Percentiles rank a stretch among this genome's conserved stretches.
Evolutionary conservation across 2,329 filamentous ascomycete genomes (phyloP).

Genomic region (Zopfia rhizophila): DNA sequence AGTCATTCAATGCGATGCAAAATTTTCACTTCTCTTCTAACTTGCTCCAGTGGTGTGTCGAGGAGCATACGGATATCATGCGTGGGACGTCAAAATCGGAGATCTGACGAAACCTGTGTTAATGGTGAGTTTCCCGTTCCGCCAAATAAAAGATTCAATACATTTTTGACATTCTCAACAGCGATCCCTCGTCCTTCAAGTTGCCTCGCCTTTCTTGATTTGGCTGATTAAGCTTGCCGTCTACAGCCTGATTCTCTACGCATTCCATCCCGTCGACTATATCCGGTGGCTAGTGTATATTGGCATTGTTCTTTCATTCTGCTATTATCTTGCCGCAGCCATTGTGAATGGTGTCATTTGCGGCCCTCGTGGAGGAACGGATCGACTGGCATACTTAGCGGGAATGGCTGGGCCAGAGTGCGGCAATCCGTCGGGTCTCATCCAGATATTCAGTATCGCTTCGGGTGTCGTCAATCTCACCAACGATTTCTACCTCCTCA

Average conservation of each 20-base stretch:
- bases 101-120: conserved; percentile 9
- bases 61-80: conserved; percentile 10
- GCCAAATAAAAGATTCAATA: background rate
- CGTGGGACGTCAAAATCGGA: conserved; percentile 10
- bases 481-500: conserved; percentile 13
- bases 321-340: background rate
- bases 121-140: conserved; percentile 1
- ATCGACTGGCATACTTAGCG: conserved; percentile 6
- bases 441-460: background rate
- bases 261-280: conserved; percentile 7
- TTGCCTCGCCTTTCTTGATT: background rate
- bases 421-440: background rate
- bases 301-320: conserved; percentile 1
- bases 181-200: conserved; percentile 2
- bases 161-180: conserved; percentile 1
- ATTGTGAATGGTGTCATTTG: conserved; percentile 7
- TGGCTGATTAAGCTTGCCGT: conserved; percentile 12
- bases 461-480: conserved; percentile 8
- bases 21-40: background rate
- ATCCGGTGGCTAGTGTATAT: conserved; percentile 3
- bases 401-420: conserved; percentile 7
- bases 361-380: conserved; percentile 7
- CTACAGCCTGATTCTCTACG: conserved; percentile 4
- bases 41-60: background rate
- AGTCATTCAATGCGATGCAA: no score